Evolutionary conservation across 2,329 filamentous ascomycete species (phyloP), one percentile per base, ranked within the genome.

Genomic region (Hypoxylon sp.): DNA sequence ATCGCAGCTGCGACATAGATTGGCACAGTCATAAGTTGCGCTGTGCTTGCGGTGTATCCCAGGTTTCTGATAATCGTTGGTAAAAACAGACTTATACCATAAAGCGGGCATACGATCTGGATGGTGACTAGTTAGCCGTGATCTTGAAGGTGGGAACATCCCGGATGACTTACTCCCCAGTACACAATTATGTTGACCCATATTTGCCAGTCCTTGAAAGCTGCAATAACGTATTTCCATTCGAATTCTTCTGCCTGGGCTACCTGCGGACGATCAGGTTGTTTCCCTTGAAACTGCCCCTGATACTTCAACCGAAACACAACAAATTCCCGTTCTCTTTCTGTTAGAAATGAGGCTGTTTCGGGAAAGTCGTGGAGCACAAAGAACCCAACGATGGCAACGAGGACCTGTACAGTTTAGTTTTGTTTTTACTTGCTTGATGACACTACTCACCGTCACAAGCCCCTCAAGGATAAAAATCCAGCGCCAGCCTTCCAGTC

Each of bases 121-220:
- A 16, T 11, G 25, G 11, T 49, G 12, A 7, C 13, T 19, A 5
- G 67, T 56, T 21, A 59, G 41, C 17, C 6, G 38, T 9, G 4
- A 3, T 15, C 3, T 12, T 8, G 4, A 34, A 25, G 13, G n/a
- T 2, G 8, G 2, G 11, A 6, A 21, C 9, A 67, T n/a, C n/a
- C n/a, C n/a, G n/a, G 69, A 65, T 20, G n/a, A 73, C 75, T 73
- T 68, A 86, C 82, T 6, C 84, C 82, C 75, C 85, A 86, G 61
- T 84, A 84, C 23, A 88, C 81, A 38, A 87, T 73, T 3, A 86
- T 72, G 42, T 78, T 79, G 19, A 77, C 70, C 73, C 76, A 80
- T 34, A 90, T 91, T 71, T 96, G 93, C 87, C 89, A 94, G 64
- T 96, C 91, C 26, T 78, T 83, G 34, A 93, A 74, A 1, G 86